Base-by-base conservation (phyloP, 2,329 filamentous ascomycete genomes). In the Fusarium sp. region DNA sequence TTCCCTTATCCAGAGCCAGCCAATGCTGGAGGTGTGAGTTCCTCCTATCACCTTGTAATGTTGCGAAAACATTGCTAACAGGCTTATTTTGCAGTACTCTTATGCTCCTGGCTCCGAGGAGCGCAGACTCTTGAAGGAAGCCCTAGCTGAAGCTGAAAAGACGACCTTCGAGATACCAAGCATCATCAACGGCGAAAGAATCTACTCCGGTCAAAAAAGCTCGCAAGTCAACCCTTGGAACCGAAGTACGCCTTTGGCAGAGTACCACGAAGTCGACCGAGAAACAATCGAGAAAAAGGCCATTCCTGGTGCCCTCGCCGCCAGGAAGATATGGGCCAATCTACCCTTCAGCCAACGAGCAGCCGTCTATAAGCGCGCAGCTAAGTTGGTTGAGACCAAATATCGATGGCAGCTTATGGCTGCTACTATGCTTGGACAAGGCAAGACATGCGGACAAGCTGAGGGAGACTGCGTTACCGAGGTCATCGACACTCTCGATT, bases 391-490 rank as follows among this genome's bases (percentile, higher is more conserved):
- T 8, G 42, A 52, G 32, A 42, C 23, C 15, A 45, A 51, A 17
- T 52, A 58, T 30, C 21, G 47, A 24, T 58, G 39, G 32, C 39
- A 42, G 42, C 30, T 58, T 24, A 58, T 58, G 55, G 55, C 55
- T 6, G 55, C 55, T 9, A 58, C 55, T 7, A 58, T 58, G 55
- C 40, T 58, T 6, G 55, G 55, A 7, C 55, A 58, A 21, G 55
- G 55, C 24, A 58, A 58, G 40, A 58, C 39, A 4, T 45, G 40
- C 10, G 39, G 42, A 11, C 55, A 58, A 23, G 55, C 55, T 42
- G 55, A 58, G 17, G 42, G 30, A 4, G 55, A 58, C 26, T 58
- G 55, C 12, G 34, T 52, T 7, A 24, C 55, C 19, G 55, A 58
- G 8, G 55, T 58, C 8, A 57, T 57, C 36, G 54, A 51, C 23